These are phyloP conservation scores for Melampsora americana DNA, from an alignment of 1,284 basidiomycete genomes.

Conservation along the genomic window DNA sequence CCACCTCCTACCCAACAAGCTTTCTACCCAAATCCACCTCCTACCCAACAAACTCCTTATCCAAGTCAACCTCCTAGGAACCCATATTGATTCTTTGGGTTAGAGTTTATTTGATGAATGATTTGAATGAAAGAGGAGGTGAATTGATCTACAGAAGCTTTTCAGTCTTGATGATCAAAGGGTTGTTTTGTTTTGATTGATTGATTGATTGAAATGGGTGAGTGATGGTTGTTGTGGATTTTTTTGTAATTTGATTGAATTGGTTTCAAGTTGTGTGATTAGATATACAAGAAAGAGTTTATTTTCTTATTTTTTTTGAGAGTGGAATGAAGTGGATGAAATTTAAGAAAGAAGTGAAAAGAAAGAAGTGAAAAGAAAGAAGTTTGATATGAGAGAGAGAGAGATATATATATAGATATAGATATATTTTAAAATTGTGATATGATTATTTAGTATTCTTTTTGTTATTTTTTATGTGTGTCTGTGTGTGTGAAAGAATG, in stretches of 20 bases:
- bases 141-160: too few species aligned
- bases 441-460: too few species aligned
- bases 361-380: neutral
- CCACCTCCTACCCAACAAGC: neutral
- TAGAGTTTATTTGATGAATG: too few species aligned
- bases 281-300: neutral
- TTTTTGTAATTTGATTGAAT: neutral
- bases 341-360: neutral
- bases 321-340: neutral
- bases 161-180: too few species aligned
- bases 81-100: neutral
- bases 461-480: too few species aligned
- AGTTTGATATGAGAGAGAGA: neutral
- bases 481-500: too few species aligned
- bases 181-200: too few species aligned
- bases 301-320: neutral
- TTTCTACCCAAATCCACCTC: neutral
- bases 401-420: too few species aligned
- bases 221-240: neutral
- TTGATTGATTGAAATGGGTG: neutral
- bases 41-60: neutral
- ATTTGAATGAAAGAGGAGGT: too few species aligned
- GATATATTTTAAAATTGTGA: too few species aligned
- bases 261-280: neutral
- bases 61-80: conserved; percentile 1